Conservation (phyloP, 1,139 yeast species). For the Arxiozyma heterogenica region DNA sequence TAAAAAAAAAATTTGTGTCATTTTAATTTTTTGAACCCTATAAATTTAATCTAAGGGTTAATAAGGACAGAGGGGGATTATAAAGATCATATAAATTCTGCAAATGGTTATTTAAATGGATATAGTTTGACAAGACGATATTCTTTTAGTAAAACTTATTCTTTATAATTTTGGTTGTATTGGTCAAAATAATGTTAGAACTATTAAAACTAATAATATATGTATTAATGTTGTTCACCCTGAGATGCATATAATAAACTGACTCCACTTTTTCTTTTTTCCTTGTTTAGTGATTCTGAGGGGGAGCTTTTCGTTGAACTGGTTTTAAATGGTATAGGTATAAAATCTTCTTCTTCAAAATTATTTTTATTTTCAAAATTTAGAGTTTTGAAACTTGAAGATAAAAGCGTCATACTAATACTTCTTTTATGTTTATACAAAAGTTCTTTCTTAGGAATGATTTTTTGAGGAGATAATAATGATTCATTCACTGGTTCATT, state of each 20-base stretch:
- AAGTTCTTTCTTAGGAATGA: no score
- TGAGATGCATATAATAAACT: constrained; percentile 5
- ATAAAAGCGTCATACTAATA: neutral
- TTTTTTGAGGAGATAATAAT: neutral
- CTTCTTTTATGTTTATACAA: neutral
- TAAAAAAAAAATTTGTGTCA: neutral
- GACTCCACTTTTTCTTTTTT: constrained; percentile 14
- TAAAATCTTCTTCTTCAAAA: constrained; percentile 8
- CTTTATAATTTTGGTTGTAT: no score
- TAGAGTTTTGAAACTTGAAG: constrained; percentile 1
- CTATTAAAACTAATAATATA: neutral
- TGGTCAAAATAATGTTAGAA: neutral
- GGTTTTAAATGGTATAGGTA: constrained; percentile 20
- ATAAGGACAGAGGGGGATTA: neutral
- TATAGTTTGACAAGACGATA: neutral
- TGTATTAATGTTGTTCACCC: neutral
- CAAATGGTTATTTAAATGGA: neutral
- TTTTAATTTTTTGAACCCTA: no score
- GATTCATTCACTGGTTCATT: neutral
- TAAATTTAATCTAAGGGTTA: neutral
- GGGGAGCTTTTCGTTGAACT: constrained; percentile 13
- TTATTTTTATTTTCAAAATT: neutral
- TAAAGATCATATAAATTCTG: no score
- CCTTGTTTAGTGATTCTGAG: neutral
- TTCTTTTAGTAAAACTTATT: no score